Evolutionary conservation across 106 monocot genomes (phyloP).

Genomic region (Apostasia shenzhenica): DNA sequence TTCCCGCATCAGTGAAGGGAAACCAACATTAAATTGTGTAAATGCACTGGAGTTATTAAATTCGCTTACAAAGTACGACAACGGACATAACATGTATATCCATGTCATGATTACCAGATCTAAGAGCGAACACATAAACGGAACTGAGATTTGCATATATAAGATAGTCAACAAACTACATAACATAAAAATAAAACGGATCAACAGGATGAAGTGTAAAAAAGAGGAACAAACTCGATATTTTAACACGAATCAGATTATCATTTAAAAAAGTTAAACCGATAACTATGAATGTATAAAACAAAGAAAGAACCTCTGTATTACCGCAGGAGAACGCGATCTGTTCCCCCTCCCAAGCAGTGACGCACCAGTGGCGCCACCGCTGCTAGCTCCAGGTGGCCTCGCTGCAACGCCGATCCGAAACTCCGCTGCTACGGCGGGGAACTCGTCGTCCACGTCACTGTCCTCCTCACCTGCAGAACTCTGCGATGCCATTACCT

Average conservation of each 20-base stretch:
- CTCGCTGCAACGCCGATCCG: constrained; percentile 10
- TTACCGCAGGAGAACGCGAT: constrained; percentile 45
- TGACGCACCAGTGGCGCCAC: constrained; percentile 1
- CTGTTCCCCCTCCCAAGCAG: constrained; percentile 18
- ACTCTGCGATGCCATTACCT: constrained; percentile 79
- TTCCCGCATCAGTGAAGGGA: no score
- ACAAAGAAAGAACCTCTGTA: not conserved
- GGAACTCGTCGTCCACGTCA: constrained; percentile 7
- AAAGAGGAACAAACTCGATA: no score
- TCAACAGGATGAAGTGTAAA: no score
- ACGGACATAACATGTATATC: no score
- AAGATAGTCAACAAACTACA: no score
- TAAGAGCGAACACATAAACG: no score
- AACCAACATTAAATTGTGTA: no score
- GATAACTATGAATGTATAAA: not conserved
- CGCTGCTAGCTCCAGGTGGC: constrained; percentile 12
- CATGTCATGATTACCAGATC: no score
- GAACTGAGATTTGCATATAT: no score
- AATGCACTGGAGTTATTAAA: no score
- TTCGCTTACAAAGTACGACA: no score
- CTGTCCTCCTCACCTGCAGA: constrained; percentile 38
- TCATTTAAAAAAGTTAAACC: not conserved
- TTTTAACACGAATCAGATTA: not conserved
- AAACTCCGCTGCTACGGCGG: not conserved
- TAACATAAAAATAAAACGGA: no score